A percentile compares a stretch with the other conserved stretches of the same genome.
Evolutionary conservation across 306 rosid species (phyloP).

Genomic region (Rubus parviflorus): DNA sequence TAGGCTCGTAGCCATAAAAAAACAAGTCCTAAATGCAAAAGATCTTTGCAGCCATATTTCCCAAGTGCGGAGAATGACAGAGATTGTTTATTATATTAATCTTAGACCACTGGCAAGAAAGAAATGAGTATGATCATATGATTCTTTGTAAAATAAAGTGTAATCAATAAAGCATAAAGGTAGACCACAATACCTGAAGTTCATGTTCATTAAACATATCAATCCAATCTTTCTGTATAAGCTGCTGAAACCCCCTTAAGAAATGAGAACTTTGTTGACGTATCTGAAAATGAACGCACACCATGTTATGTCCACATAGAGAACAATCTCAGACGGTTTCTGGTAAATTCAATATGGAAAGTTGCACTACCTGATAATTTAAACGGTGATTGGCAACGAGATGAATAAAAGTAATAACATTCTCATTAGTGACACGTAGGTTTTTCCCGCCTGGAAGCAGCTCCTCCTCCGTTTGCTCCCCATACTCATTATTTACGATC

Average conservation of each 20-base stretch:
- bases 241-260: conserved; percentile 96
- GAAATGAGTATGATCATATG: neutral
- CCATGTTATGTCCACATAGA: conserved; percentile 10
- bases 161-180: conserved; percentile 8
- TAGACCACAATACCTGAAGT: conserved; percentile 69
- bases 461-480: conserved; percentile 97
- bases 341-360: conserved; percentile 17
- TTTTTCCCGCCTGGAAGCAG: conserved; percentile 80
- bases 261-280: conserved; percentile 98
- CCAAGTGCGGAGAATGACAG: neutral
- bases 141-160: neutral
- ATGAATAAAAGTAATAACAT: conserved; percentile 91
- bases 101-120: neutral
- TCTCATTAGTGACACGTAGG: conserved; percentile 75
- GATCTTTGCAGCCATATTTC: too few species aligned
- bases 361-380: conserved; percentile 76
- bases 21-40: too few species aligned
- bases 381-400: conserved; percentile 97
- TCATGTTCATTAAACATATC: conserved; percentile 99
- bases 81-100: neutral
- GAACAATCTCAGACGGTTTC: neutral
- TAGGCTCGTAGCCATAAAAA: too few species aligned
- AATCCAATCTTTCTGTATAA: conserved; percentile 95
- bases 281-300: conserved; percentile 48
- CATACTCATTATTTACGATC: conserved; percentile 89